Percentiles rank a stretch among this genome's conserved stretches.
phyloP scores from a whole-genome alignment of 805 yeast species.

The Zygosaccharomyces gambellarensis region DNA sequence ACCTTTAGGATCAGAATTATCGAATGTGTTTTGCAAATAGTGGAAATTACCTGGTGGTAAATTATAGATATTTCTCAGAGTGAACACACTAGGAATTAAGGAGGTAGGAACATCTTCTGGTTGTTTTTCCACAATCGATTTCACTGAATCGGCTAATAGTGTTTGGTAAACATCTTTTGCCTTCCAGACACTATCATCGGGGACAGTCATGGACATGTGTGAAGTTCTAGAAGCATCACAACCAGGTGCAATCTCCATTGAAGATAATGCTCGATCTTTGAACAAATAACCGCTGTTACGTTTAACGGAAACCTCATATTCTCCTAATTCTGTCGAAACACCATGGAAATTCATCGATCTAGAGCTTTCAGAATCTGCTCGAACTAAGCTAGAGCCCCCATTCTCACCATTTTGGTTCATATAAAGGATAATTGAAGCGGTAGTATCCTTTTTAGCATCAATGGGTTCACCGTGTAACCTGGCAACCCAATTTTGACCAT shows the following conservation, averaged over 20 bases:
- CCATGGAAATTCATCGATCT: slow-evolving; percentile 40
- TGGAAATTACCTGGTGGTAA: slow-evolving; percentile 72
- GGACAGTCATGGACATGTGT: slow-evolving; percentile 64
- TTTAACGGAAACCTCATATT: slow-evolving; percentile 55
- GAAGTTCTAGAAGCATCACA: slow-evolving; percentile 58
- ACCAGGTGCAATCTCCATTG: slow-evolving; percentile 32
- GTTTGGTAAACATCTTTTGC: slow-evolving; percentile 72
- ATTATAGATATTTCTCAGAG: slow-evolving; percentile 52
- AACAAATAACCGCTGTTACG: slow-evolving; percentile 44
- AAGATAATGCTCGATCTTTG: slow-evolving; percentile 27
- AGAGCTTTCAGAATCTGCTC: slow-evolving; percentile 30
- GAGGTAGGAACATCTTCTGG: slow-evolving; percentile 26
- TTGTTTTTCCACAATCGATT: slow-evolving; percentile 33
- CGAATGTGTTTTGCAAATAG: slow-evolving; percentile 67
- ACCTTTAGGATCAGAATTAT: slow-evolving; percentile 42
- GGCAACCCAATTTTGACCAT: slow-evolving; percentile 76
- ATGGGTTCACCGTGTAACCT: slow-evolving; percentile 64
- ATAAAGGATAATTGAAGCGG: slow-evolving; percentile 70
- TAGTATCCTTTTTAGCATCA: slow-evolving; percentile 42
- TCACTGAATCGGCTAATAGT: slow-evolving; percentile 64
- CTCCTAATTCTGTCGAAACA: slow-evolving; percentile 57
- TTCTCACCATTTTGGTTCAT: slow-evolving; percentile 60
- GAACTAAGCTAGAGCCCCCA: slow-evolving; percentile 28
- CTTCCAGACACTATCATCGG: slow-evolving; percentile 68
- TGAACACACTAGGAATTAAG: slow-evolving; percentile 41